Conservation (phyloP, 148 eudicot genomes). For the Chenopodium formosanum region DNA sequence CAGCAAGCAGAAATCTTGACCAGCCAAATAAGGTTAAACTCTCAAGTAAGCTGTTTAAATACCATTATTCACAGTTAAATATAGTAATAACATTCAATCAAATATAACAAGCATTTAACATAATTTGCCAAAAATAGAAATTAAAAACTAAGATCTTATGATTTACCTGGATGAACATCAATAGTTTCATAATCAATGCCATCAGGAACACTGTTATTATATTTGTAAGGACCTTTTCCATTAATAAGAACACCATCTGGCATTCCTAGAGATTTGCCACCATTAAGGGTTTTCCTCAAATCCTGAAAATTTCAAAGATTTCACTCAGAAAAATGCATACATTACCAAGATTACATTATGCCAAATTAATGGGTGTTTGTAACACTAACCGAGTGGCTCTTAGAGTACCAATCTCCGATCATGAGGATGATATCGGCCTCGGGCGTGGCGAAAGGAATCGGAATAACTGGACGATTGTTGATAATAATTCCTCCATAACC, state of each 20-base stretch:
- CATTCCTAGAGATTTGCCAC: slow-evolving; percentile 86
- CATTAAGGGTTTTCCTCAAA: slow-evolving; percentile 71
- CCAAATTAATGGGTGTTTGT: background rate
- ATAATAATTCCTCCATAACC: slow-evolving; percentile 75
- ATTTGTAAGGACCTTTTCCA: slow-evolving; percentile 93
- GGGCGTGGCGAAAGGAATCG: slow-evolving; percentile 82
- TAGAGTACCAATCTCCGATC: slow-evolving; percentile 94
- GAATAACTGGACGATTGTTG: slow-evolving; percentile 57
- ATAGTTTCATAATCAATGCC: slow-evolving; percentile 86
- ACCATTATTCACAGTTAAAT: background rate
- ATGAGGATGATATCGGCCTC: slow-evolving; percentile 61
- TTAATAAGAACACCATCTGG: slow-evolving; percentile 95
- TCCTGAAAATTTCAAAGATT: slow-evolving; percentile 39
- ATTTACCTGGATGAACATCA: slow-evolving; percentile 77
- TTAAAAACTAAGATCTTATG: background rate
- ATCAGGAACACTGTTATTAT: slow-evolving; percentile 81
- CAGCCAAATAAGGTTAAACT: too few species aligned
- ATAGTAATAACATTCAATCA: background rate
- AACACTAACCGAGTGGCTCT: slow-evolving; percentile 76
- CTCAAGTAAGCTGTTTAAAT: background rate
- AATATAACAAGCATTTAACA: background rate
- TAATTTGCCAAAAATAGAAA: background rate
- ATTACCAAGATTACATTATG: background rate
- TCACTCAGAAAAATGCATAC: background rate
- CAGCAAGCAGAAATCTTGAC: background rate